Evolutionary conservation across 2,329 filamentous ascomycete species (phyloP), one percentile per base, ranked within the genome.

Genomic region (Nigrograna mackinnonii): DNA sequence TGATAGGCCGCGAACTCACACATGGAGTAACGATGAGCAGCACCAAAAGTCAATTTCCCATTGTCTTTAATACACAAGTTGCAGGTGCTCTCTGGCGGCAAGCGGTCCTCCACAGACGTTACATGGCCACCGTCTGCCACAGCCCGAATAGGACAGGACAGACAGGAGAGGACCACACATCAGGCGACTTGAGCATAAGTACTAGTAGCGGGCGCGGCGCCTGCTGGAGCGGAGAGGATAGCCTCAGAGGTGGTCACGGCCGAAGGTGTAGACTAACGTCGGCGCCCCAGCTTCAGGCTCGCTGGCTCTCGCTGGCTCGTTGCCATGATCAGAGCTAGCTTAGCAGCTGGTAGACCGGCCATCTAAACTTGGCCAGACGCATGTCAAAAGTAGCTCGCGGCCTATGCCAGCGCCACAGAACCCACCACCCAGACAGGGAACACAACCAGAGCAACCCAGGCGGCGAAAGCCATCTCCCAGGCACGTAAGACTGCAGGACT

Each of bases 401-500:
- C 58, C 48, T 55, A 58, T 49, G 40, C 30, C 52, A 63, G 55
- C 62, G 63, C 63, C 62, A 66, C 60, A 57, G 21, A 36, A 36
- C 31, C 54, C 46, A 42, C 28, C 54, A 36, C 31, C 54, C 46
- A 42, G 31, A 54, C 49, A 61, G 59, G 56, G 54, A 60, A 56
- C 42, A 54, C 44, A 49, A 52, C 62, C 57, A 64, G 54, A 61
- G 39, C 52, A 56, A 56, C 54, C 7, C 13, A 54, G 57, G n/a
- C 46, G 56, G 50, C 58, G 53, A 52, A 55, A 47, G 46, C 49
- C 43, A 44, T 60, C 52, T 58, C 53, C n/a, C 55, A 57, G 49
- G 60, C 47, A 62, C 57, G 57, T 62, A 58, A 60, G 62, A 66
- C 58, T 52, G 55, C 54, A 60, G 22, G 34, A 36, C 34, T 17